Base-by-base conservation (phyloP, 805 yeast species). In the Scheffersomyces ergatensis region DNA sequence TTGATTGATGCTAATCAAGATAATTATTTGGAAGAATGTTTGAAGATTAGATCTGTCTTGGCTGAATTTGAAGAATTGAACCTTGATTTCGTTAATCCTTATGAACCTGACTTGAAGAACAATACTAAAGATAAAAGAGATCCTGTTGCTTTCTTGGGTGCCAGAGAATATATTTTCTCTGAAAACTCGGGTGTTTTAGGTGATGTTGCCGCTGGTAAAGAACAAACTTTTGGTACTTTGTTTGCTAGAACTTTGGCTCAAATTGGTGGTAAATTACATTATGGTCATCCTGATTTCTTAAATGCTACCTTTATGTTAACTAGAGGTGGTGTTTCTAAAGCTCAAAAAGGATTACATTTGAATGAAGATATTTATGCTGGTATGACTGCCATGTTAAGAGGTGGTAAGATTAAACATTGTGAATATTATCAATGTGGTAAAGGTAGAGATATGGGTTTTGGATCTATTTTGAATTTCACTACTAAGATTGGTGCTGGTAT, bases 291-390 rank as follows among this genome's bases (percentile, higher is more conserved):
- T 25, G 95, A 86, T 63, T 83, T 86, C 63, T 66, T 86, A 53
- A 85, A 85, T 52, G 76, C 80, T 9, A 68, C 83, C 1, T 86
- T 82, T 57, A 83, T 86, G 90, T 78, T 86, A 3, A 85, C 93
- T 2, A 70, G 95, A 63, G 95, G 95, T 24, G 95, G 95, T 42
- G 89, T 85, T 19, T 85, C 93, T 0, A 86, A 86, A 58, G 89
- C 92, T 9, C 93, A 86, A 56, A 82, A 81, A 52, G 92, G 93
- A 5, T 69, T 86, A 45, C 93, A 86, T 59, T 71, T 86, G 58
- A 86, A 86, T 59, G 95, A 86, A 61, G 95, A 86, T 64, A 85
- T 86, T 37, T 86, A 85, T 60, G 93, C 93, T 18, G 95, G 93
- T 40, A 86, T 86, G 81, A 85, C 77, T 58, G 92, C 89, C 2